Base-by-base conservation (phyloP, 257 asterid species). In the Capsicum rhomboideum region DNA sequence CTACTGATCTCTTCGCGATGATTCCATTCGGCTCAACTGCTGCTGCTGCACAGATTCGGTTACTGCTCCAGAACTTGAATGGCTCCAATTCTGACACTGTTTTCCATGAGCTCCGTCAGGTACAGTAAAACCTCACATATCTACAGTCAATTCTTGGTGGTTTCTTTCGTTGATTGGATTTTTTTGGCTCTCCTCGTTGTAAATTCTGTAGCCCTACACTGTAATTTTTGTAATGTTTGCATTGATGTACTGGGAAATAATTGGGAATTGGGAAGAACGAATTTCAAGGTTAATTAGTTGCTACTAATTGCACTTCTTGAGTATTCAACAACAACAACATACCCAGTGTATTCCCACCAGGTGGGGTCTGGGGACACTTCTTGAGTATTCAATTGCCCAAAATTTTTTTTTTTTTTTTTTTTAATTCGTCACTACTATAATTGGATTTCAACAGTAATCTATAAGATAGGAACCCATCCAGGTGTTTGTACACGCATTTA, bases 11-110 rank as follows among this genome's bases (percentile, higher is more conserved):
- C 82, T 74, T 84, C 84, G 87, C 86, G 64, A 95, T 95, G 99
- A 88, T 92, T 88, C 94, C 94, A 78, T 89, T 93, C 31, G 87
- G 93, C 42, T 89, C 95, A 83, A 85, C 89, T 68, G 80, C 89
- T 74, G 80, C 87, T 72, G 84, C 96, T 59, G 31, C 88, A 61
- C 99, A 97, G 86, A 91, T 97, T 86, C 93, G 96, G 85, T 91
- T 88, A 87, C 88, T 95, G 88, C 94, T 97, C 8, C 91, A 89
- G 82, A 87, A 91, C 87, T 81, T 95, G 93, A 89, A 88, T 52
- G 97, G 91, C 84, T 91, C 99, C 89, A 91, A 97, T 88, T 90
- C 94, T 66, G 97, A 94, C 82, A 83, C 93, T 31, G 92, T 95
- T 80, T 79, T 93, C 74, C 91, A 89, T 55, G 97, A 95, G 75